Conservation (phyloP, 352 stramenopile genomes). For the Globisporangium paroecandrum region DNA sequence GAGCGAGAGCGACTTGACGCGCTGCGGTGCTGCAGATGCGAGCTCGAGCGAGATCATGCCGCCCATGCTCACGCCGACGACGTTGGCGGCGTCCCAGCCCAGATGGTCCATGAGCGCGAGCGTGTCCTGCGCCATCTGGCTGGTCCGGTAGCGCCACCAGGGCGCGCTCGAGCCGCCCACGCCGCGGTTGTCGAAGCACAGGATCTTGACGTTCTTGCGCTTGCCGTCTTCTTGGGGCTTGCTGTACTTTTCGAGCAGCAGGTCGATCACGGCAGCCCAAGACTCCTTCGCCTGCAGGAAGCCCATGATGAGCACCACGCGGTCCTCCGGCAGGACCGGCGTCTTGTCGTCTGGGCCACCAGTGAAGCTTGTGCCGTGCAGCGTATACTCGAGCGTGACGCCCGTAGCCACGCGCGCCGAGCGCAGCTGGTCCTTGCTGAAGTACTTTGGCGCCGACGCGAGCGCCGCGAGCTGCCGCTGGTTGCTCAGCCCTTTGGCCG, state of each 20-base stretch:
- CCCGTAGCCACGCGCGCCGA: slow-evolving; percentile 21
- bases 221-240: background rate
- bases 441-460: slow-evolving; percentile 19
- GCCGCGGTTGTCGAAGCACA: slow-evolving; percentile 52
- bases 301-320: slow-evolving; percentile 32
- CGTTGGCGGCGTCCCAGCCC: slow-evolving; percentile 45
- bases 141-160: slow-evolving; percentile 55
- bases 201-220: slow-evolving; percentile 26
- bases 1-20: slow-evolving; percentile 57
- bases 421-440: slow-evolving; percentile 15
- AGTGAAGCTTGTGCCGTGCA: slow-evolving; percentile 23
- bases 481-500: slow-evolving; percentile 11
- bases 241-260: background rate
- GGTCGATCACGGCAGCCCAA: slow-evolving; percentile 22
- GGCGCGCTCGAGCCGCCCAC: slow-evolving; percentile 38
- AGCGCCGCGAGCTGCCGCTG: slow-evolving; percentile 22
- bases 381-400: slow-evolving; percentile 48
- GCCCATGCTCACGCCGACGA: slow-evolving; percentile 55
- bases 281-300: slow-evolving; percentile 22
- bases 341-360: background rate
- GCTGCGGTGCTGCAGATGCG: slow-evolving; percentile 32
- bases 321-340: background rate
- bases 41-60: slow-evolving; percentile 73
- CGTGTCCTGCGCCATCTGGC: slow-evolving; percentile 56
- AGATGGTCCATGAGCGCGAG: slow-evolving; percentile 53